Conservation (phyloP, 805 yeast genomes). For the Cyberlindnera amylophila region DNA sequence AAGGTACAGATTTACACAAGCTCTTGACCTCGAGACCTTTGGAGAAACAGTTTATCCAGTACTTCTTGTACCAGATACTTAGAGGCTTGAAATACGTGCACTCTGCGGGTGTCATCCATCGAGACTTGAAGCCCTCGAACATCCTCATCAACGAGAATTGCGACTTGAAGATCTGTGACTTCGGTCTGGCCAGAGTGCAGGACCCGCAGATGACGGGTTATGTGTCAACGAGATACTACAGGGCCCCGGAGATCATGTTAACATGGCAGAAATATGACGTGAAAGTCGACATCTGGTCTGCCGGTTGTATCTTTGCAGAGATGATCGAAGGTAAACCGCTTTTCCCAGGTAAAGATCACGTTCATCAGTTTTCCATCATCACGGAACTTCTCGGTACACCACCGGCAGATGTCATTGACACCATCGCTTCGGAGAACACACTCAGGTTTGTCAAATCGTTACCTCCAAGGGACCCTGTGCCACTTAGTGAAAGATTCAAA, state of each 20-base stretch:
- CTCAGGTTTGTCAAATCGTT: slow-evolving; percentile 88
- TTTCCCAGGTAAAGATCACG: slow-evolving; percentile 98
- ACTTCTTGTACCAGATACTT: slow-evolving; percentile 89
- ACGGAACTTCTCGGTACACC: slow-evolving; percentile 96
- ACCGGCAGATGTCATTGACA: slow-evolving; percentile 91
- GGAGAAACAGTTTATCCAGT: slow-evolving; percentile 94
- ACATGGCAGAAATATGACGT: slow-evolving; percentile 98
- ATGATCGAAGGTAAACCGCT: slow-evolving; percentile 97
- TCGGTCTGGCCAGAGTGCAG: slow-evolving; percentile 94
- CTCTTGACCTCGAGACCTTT: slow-evolving; percentile 88
- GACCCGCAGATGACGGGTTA: slow-evolving; percentile 99
- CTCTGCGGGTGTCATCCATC: slow-evolving; percentile 87
- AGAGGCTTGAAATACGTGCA: slow-evolving; percentile 88
- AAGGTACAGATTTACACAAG: slow-evolving; percentile 94
- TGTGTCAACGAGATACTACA: slow-evolving; percentile 90
- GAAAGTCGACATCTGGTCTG: slow-evolving; percentile 97
- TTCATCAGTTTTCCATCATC: slow-evolving; percentile 94
- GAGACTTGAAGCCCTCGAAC: slow-evolving; percentile 84
- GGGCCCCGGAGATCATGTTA: slow-evolving; percentile 98
- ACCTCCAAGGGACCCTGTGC: slow-evolving; percentile 90
- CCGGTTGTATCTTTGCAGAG: slow-evolving; percentile 95
- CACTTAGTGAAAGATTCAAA: slow-evolving; percentile 76
- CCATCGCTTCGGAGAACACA: slow-evolving; percentile 94
- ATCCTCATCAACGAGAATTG: slow-evolving; percentile 86
- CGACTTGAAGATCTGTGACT: slow-evolving; percentile 87